phyloP scores from a whole-genome alignment of 176 grass and related monocot genomes.

The Cocos nucifera region DNA sequence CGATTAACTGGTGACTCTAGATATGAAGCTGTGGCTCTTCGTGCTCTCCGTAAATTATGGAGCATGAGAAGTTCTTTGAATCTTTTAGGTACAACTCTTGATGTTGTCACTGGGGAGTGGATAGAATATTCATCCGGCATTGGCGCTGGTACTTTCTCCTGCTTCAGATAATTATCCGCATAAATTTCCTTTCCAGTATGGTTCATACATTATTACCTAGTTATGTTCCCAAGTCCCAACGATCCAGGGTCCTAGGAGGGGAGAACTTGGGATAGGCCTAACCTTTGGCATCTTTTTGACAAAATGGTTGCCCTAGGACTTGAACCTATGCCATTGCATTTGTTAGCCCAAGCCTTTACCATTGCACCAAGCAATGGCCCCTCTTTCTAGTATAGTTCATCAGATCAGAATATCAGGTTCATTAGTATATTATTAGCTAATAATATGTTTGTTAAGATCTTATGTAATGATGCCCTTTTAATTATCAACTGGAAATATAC shows the following conservation, averaged over 20 bases:
- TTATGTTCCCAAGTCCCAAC: too few species aligned
- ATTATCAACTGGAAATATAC: neutral
- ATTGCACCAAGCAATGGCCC: too few species aligned
- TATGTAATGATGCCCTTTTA: neutral
- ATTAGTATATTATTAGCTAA: neutral
- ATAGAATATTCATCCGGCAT: conserved; percentile 93
- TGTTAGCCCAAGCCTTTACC: too few species aligned
- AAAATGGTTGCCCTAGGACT: neutral
- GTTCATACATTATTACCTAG: too few species aligned
- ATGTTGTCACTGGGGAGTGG: conserved; percentile 87
- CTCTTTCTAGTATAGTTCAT: too few species aligned
- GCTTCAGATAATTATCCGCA: neutral
- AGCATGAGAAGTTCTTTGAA: conserved; percentile 97
- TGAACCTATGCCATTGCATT: too few species aligned
- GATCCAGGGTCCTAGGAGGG: too few species aligned
- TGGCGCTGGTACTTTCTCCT: conserved; percentile 75
- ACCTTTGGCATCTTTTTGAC: too few species aligned
- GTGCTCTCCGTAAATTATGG: conserved; percentile 89
- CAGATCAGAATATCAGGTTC: neutral
- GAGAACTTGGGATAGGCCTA: too few species aligned
- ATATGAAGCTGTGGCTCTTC: conserved; percentile 86
- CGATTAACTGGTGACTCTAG: conserved; percentile 75
- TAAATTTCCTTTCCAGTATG: too few species aligned
- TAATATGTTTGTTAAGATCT: neutral
- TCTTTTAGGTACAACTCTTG: conserved; percentile 89